Conservation (phyloP, 2,329 filamentous ascomycete species). For the Shiraia sp. region DNA sequence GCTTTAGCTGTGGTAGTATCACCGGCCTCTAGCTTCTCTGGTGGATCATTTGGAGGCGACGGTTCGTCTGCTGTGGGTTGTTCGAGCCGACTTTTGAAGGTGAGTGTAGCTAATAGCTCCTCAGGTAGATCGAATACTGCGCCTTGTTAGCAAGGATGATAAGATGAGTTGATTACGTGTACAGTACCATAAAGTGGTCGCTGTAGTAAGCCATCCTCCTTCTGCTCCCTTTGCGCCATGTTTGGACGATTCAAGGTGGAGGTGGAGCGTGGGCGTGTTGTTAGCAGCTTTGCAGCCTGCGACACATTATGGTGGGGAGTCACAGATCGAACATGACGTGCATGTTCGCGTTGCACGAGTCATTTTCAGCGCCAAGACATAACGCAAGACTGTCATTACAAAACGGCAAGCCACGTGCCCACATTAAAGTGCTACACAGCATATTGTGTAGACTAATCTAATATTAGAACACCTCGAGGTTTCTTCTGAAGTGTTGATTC, state of each 20-base stretch:
- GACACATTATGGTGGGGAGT: slow-evolving; percentile 7
- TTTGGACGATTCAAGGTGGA: neutral
- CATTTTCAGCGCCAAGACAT: neutral
- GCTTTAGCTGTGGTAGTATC: slow-evolving; percentile 55
- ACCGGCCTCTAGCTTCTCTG: slow-evolving; percentile 44
- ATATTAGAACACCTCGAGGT: no score
- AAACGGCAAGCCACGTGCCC: no score
- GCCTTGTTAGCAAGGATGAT: slow-evolving; percentile 12
- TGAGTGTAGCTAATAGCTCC: slow-evolving; percentile 71
- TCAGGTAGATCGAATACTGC: slow-evolving; percentile 81
- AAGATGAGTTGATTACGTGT: neutral
- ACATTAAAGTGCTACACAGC: no score
- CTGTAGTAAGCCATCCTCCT: slow-evolving; percentile 37
- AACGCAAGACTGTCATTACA: no score
- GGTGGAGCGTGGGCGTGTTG: neutral
- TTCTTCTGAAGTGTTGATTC: no score
- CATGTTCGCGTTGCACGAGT: slow-evolving; percentile 3
- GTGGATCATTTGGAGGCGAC: slow-evolving; percentile 21
- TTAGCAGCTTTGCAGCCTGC: slow-evolving; percentile 1
- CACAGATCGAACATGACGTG: slow-evolving; percentile 5
- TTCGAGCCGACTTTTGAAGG: slow-evolving; percentile 53
- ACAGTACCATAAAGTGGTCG: slow-evolving; percentile 46
- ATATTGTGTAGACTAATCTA: no score
- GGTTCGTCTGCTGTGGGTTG: slow-evolving; percentile 20
- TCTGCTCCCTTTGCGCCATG: slow-evolving; percentile 30